Evolutionary conservation across 495 filamentous ascomycete species (phyloP), one percentile per base, ranked within the genome.

Genomic region (Trichocladium uniseriatum): DNA sequence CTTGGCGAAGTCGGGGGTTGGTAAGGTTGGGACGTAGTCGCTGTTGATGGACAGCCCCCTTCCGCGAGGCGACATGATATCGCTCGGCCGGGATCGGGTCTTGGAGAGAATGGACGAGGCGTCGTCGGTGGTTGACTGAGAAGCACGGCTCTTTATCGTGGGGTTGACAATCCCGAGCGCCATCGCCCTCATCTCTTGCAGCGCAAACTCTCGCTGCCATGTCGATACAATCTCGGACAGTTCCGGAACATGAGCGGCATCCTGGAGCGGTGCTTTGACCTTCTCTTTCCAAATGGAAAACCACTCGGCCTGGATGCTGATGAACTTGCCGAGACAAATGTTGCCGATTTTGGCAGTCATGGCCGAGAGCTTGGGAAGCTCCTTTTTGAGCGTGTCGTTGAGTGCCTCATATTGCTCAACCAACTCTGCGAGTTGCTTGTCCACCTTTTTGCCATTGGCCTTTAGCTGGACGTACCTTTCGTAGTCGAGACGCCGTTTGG

Each of bases 361-460:
- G 10, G 66, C 65, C 51, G 87, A 95, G 11, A 99, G 79, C 58
- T 82, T 86, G 10, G 92, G 92, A 21, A 99, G 74, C 57, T 97
- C 91, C 36, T 90, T 82, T 63, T 95, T 96, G 49, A 97, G 70
- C 0, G 89, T 84, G 28, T 95, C 86, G 55, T 96, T 97, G 43
- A 97, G 72, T 7, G 89, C 89, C 43, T 83, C 73, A 61, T 92
- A 97, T 59, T 89, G 83, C 51, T 94, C 86, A 6, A 84, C 87
- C 39, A 85, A 79, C 44, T 94, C 88, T 1, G 75, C 69, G 0
- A 87, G 83, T 57, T 89, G 90, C 57, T 92, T 87, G 27, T 85
- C 85, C 35, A 82, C 76, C 31, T 87, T 87, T 59, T 82, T 84
- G 38, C 83, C 71, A 18, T 80, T 75, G 58, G 84, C 89, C 59